Percentiles rank a stretch among this genome's conserved stretches.
Conservation (phyloP, 2,329 filamentous ascomycete species). For the Tolypocladium ovalisporum region DNA sequence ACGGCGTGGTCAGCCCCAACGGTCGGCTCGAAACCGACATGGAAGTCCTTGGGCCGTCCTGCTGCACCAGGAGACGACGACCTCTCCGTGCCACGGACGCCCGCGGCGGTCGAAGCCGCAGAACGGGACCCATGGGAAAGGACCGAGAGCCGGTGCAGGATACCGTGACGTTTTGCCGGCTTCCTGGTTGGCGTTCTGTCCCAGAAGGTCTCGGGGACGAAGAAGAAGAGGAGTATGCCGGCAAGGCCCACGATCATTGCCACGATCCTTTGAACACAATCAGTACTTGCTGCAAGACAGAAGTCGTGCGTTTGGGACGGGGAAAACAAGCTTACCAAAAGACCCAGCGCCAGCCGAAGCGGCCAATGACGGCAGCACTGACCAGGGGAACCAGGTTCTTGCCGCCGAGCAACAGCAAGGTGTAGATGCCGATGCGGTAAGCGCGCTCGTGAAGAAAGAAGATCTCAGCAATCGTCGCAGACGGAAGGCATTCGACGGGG, state of each 20-base stretch:
- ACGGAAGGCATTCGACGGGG: slow-evolving; percentile 84
- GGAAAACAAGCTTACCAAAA: slow-evolving; percentile 56
- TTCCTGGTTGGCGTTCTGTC: slow-evolving; percentile 58
- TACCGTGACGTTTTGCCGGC: slow-evolving; percentile 28
- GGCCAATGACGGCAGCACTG: slow-evolving; percentile 73
- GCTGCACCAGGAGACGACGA: slow-evolving; percentile 7
- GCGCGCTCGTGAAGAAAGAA: slow-evolving; percentile 92
- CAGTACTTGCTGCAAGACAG: not conserved
- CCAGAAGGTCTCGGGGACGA: slow-evolving; percentile 95
- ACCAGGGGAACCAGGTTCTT: slow-evolving; percentile 86
- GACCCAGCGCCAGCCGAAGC: slow-evolving; percentile 77
- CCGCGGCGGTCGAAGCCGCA: not conserved
- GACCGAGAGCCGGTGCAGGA: slow-evolving; percentile 38
- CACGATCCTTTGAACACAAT: slow-evolving; percentile 50
- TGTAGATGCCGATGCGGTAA: slow-evolving; percentile 89
- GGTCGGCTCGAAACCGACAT: slow-evolving; percentile 20
- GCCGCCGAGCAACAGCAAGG: slow-evolving; percentile 73
- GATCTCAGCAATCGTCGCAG: slow-evolving; percentile 90
- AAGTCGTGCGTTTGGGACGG: not conserved
- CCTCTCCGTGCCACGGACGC: slow-evolving; percentile 2
- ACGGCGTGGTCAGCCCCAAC: not conserved
- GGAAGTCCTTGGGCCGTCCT: slow-evolving; percentile 14
- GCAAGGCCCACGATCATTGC: slow-evolving; percentile 68
- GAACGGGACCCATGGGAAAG: slow-evolving; percentile 14
- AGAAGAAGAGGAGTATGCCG: slow-evolving; percentile 67